A percentile compares a stretch with the other conserved stretches of the same genome.
These are phyloP conservation scores for Piedraia hortae DNA, from an alignment of 2,329 filamentous ascomycete genomes.

Conservation along the genomic window DNA sequence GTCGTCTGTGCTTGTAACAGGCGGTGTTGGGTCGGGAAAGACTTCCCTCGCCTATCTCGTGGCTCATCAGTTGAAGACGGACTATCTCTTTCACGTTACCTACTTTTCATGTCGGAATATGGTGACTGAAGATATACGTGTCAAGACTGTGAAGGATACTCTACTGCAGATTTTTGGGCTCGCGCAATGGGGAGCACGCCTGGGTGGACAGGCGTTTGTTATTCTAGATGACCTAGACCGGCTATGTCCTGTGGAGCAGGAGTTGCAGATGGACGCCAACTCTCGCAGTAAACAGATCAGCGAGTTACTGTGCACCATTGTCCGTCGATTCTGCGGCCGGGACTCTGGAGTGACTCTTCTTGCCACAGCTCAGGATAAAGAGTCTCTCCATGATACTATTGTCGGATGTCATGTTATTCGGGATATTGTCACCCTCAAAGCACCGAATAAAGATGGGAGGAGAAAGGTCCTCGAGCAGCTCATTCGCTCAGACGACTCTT, in stretches of 20 bases:
- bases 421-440: constrained; percentile 70
- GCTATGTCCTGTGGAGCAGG: constrained; percentile 76
- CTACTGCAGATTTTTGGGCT: constrained; percentile 61
- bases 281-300: constrained; percentile 76
- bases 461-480: constrained; percentile 58
- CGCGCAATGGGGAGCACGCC: constrained; percentile 70
- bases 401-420: constrained; percentile 77
- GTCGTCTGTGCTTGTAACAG: constrained; percentile 72
- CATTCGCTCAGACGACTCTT: constrained; percentile 16
- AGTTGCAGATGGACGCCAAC: constrained; percentile 84
- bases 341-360: constrained; percentile 64
- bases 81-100: constrained; percentile 51
- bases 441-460: constrained; percentile 74
- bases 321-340: constrained; percentile 55
- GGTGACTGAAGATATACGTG: constrained; percentile 69
- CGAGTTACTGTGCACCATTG: constrained; percentile 59
- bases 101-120: constrained; percentile 73
- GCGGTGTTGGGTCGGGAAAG: constrained; percentile 75
- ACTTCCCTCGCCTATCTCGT: constrained; percentile 52
- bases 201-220: constrained; percentile 60
- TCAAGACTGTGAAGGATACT: constrained; percentile 76
- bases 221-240: constrained; percentile 84
- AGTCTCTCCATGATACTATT: constrained; percentile 69
- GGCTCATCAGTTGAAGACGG: constrained; percentile 41
- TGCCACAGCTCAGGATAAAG: constrained; percentile 78